Conservation (phyloP, 352 stramenopile genomes). For the Aphanomyces euteiches region DNA sequence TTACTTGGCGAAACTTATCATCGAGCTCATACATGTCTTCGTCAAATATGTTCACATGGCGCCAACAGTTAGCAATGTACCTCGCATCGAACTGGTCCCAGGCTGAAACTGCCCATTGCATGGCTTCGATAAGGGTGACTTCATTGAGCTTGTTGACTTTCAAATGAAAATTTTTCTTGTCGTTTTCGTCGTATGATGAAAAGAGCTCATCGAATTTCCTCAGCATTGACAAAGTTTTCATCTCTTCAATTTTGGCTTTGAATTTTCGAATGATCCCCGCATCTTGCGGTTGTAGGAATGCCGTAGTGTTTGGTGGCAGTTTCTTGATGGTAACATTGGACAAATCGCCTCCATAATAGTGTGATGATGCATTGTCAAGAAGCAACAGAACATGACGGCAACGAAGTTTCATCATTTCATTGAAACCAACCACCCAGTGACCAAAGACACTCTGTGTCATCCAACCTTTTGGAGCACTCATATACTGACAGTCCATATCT, state of each 20-base stretch:
- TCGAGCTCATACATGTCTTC: too few species aligned
- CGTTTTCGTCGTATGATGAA: too few species aligned
- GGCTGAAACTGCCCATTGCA: too few species aligned
- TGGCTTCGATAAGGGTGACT: too few species aligned
- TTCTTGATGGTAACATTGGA: not conserved
- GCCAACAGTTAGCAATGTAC: too few species aligned
- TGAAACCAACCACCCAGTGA: slow-evolving; percentile 35
- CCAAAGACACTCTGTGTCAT: slow-evolving; percentile 41
- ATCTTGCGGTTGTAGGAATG: not conserved
- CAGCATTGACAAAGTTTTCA: too few species aligned
- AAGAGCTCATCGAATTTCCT: too few species aligned
- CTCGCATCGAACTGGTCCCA: too few species aligned
- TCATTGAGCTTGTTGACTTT: too few species aligned
- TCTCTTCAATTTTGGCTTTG: not conserved
- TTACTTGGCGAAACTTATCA: too few species aligned
- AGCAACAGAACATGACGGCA: slow-evolving; percentile 35
- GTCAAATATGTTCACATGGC: too few species aligned
- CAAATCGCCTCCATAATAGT: not conserved
- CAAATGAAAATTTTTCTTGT: too few species aligned
- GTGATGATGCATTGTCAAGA: slow-evolving; percentile 33
- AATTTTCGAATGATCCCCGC: not conserved
- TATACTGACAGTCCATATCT: slow-evolving; percentile 35
- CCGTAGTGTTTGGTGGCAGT: not conserved
- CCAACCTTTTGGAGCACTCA: slow-evolving; percentile 31
- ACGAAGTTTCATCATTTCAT: slow-evolving; percentile 32